Evolutionary conservation across 441 rosid genomes (phyloP), one percentile per base, ranked within the genome.

Genomic region (Bocquillonia castaneifolia): DNA sequence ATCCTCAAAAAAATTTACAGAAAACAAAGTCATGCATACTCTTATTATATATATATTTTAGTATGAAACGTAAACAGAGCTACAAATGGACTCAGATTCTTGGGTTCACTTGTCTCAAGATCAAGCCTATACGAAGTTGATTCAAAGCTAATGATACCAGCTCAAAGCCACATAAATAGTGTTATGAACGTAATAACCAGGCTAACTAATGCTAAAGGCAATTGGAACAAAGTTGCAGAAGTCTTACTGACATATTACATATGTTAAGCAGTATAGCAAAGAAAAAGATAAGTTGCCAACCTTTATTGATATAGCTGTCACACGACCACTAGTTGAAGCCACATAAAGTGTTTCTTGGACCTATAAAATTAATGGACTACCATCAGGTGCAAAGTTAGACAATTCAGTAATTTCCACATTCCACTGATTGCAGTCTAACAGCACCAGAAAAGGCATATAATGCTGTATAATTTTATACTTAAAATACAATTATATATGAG

Each of bases 251-350:
- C 57, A 32, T 45, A 17, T 34, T 6, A 34, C 20, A 6, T 5
- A 6, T 22, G n/a, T 18, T n/a, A 3, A 34, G 44, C 14, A 1
- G n/a, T 15, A 34, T 31, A 51, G 1, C 8, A 29, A n/a, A 42
- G 39, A 63, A 32, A 37, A 6, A 29, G 5, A 15, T 15, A 54
- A 22, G 42, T 31, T 34, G 45, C 66, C 60, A 76, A 91, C 99
- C 93, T 86, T 78, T 70, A 87, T 28, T 56, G 90, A 94, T 74
- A 90, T 44, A 73, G 97, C 96, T 72, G 88, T 86, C 69, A 94
- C 81, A 32, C 80, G 87, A 22, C 99, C 99, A 76, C 80, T 84
- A 54, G 97, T 94, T 50, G 99, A 88, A 78, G 91, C 92, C 74
- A 87, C 94, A 58, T 83, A 90, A 63, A 94, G 83, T 45, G 68